phyloP scores from a whole-genome alignment of 2,329 filamentous ascomycete genomes.

The Chlorencoelia australis region DNA sequence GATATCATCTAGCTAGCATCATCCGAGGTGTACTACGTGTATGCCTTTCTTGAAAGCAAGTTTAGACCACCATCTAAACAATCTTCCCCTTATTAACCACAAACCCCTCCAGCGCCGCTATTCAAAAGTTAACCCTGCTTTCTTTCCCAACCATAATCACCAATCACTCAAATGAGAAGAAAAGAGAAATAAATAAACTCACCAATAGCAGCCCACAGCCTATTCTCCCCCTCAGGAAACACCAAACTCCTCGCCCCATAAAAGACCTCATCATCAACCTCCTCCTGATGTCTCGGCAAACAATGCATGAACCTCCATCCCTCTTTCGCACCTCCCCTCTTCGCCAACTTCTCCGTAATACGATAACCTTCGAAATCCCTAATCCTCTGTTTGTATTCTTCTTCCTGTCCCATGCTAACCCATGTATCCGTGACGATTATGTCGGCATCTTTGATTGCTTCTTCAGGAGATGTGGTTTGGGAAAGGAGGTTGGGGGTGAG shows the following conservation, averaged over 20 bases:
- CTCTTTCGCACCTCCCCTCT: conserved; percentile 74
- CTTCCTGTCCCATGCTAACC: conserved; percentile 97
- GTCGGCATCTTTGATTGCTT: conserved; percentile 75
- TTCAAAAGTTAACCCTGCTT: conserved; percentile 11
- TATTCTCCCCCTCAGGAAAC: conserved; percentile 90
- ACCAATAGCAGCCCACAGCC: conserved; percentile 81
- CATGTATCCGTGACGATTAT: conserved; percentile 94
- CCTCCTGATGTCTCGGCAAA: conserved; percentile 80
- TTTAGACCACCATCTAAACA: too few species aligned
- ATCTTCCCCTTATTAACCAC: conserved; percentile 91
- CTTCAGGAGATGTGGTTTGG: conserved; percentile 73
- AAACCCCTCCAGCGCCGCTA: conserved; percentile 73
- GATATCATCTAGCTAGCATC: too few species aligned
- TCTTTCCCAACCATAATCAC: too few species aligned
- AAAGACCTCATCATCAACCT: conserved; percentile 91
- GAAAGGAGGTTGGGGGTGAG: conserved; percentile 53
- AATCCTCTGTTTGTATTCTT: conserved; percentile 66
- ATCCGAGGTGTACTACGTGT: too few species aligned
- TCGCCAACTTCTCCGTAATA: conserved; percentile 76
- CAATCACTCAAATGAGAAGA: too few species aligned
- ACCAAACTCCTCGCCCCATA: conserved; percentile 79
- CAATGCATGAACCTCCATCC: conserved; percentile 99
- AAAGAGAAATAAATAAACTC: too few species aligned
- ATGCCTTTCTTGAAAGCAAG: too few species aligned
- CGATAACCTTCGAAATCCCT: conserved; percentile 84